Base-by-base conservation (phyloP, 805 yeast genomes). In the Candida wancherniae region DNA sequence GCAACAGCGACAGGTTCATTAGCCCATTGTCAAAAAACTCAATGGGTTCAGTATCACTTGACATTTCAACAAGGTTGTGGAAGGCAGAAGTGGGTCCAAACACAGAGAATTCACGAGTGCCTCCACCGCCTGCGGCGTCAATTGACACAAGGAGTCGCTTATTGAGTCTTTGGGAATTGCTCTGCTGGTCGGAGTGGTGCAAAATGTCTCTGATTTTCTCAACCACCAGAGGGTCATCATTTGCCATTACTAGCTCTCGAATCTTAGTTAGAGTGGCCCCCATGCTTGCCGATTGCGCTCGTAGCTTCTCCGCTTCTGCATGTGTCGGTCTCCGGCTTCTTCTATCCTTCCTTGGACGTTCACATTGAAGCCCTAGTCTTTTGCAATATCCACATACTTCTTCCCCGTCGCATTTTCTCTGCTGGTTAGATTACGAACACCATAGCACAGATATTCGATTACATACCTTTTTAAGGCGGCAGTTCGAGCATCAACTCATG, bases 71-170 rank as follows among this genome's bases (percentile, higher is more conserved):
- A 26, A 38, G 39, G 24, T 40, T 38, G 25, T 36, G 39, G 18
- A 43, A 42, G 8, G 49, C 45, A 3, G 44, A 40, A 0, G 48
- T 44, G 20, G 47, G 49, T 9, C 49, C 49, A 26, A 38, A 43
- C 9, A 44, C 40, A 19, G 44, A 40, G 26, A 26, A 44, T 20
- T 30, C 39, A n/a, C n/a, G n/a, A n/a, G n/a, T n/a, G n/a, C n/a
- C n/a, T 4, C 46, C 49, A 2, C 40, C 44, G 15, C 40, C 30
- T 6, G 42, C 35, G 13, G 45, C 40, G 16, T 42, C 45, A 14
- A 45, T 28, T 10, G 44, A 36, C 11, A 42, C 41, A 4, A 42
- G 47, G 4, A 43, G 24, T n/a, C 33, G 40, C 18, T 33, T 37
- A 13, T 28, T 19, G 6, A 27, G n/a, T 9, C 26, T 40, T 9